These are phyloP conservation scores for Lanmaoa rubissima DNA, from an alignment of 768 basidiomycete genomes.

Conservation along the genomic window DNA sequence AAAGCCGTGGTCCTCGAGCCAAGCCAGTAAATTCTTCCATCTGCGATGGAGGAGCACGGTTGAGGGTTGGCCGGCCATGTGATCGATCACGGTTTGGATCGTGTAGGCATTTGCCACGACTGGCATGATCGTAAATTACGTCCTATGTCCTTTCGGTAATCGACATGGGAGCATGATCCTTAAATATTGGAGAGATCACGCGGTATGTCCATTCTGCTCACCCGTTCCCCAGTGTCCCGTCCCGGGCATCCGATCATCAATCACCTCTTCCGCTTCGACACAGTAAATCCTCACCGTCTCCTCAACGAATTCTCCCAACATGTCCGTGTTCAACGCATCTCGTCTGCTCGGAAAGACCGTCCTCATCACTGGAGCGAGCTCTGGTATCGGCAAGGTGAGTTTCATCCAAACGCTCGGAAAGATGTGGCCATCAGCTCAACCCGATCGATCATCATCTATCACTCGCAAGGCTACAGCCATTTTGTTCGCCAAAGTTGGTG, in stretches of 20 bases:
- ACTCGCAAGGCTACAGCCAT: conserved; percentile 71
- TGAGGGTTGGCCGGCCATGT: conserved; percentile 7
- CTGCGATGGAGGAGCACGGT: conserved; percentile 9
- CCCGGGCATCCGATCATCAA: conserved; percentile 2
- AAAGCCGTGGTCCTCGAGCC: conserved; percentile 53
- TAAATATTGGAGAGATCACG: conserved; percentile 4
- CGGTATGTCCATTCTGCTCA: neutral
- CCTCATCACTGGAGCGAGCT: conserved; percentile 85
- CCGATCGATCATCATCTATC: neutral
- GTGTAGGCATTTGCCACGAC: neutral
- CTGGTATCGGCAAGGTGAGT: conserved; percentile 87
- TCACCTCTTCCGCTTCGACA: neutral
- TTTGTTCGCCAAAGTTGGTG: conserved; percentile 78
- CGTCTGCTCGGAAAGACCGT: conserved; percentile 83
- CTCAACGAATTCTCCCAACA: conserved; percentile 28
- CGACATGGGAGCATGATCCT: neutral
- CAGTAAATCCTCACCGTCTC: neutral
- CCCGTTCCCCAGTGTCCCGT: neutral
- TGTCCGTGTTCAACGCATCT: conserved; percentile 82
- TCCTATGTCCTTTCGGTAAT: neutral
- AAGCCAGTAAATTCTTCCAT: conserved; percentile 51
- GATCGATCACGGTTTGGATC: neutral
- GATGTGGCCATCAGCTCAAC: neutral
- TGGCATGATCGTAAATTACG: neutral
- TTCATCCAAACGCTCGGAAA: conserved; percentile 1